Evolutionary conservation across 2,329 filamentous ascomycete species (phyloP), one percentile per base, ranked within the genome.

Genomic region (Aspergillus viridinutans): DNA sequence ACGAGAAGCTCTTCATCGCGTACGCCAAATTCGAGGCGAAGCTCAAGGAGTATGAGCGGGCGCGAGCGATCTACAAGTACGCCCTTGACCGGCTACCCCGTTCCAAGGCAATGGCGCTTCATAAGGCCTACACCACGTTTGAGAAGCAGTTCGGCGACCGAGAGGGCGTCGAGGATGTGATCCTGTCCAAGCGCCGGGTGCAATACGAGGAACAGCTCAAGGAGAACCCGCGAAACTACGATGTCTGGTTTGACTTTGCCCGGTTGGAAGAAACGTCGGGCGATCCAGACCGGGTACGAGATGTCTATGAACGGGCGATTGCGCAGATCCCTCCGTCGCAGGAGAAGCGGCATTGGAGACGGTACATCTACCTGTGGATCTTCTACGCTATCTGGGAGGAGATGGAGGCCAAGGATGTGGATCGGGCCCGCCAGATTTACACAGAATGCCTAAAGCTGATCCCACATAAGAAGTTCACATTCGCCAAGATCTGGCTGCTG

Each of bases 371-470:
- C 71, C 83, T 99, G 1, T 99, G 93, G 91, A 85, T 97, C 47
- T 97, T 97, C 76, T 99, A 97, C 74, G 94, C 94, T 9, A 79
- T 97, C 20, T 97, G 90, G 85, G 94, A 97, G 73, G 94, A 99
- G 74, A 86, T 90, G 73, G 88, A 93, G 61, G 88, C 87, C 38
- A 87, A 88, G 64, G 91, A 97, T 67, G 69, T 85, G 25, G 85
- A 89, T 26, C 85, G 94, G 48, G 90, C 93, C 21, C 84, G 89
- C 20, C 90, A 97, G 71, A 91, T 99, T 60, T 99, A 97, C 78
- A 86, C 88, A 64, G 90, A 94, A 63, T 96, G 91, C 66, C 76
- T 97, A 49, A 88, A 88, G 59, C 78, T 97, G 49, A 88, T 99
- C 64, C 94, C 94, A 0, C 94, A 99, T 79, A 95, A 95, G 72